Evolutionary conservation across 2,329 filamentous ascomycete species (phyloP).

Genomic region (Sordariomycetes sp.): DNA sequence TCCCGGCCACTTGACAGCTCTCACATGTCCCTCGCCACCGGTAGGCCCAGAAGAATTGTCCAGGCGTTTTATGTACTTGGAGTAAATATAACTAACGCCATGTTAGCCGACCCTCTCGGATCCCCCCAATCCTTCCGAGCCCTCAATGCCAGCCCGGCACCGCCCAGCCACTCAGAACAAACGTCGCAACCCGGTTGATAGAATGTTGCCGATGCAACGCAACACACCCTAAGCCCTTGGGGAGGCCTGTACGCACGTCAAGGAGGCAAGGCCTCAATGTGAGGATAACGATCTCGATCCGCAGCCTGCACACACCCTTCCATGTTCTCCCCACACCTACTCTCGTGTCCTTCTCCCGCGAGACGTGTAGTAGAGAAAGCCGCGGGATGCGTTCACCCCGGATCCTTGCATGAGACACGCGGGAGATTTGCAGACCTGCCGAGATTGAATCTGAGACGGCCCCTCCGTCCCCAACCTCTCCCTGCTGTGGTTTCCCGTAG

Average conservation of each 20-base stretch:
- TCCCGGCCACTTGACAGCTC: too few relatives aligned
- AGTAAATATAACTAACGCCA: too few relatives aligned
- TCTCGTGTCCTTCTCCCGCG: neutral
- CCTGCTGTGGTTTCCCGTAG: neutral
- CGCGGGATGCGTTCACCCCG: neutral
- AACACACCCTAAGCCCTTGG: neutral
- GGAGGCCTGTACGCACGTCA: neutral
- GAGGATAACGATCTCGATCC: neutral
- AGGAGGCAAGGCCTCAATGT: neutral
- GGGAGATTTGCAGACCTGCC: neutral
- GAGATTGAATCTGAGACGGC: neutral
- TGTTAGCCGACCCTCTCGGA: too few relatives aligned
- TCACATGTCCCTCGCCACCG: too few relatives aligned
- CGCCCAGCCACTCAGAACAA: too few relatives aligned
- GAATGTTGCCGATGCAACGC: neutral
- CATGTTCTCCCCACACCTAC: neutral
- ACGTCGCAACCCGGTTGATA: too few relatives aligned
- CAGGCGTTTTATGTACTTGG: too few relatives aligned
- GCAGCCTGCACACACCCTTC: neutral
- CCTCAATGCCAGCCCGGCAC: too few relatives aligned
- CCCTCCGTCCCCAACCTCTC: neutral
- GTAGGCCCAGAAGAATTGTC: too few relatives aligned
- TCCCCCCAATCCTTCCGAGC: too few relatives aligned
- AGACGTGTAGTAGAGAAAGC: neutral
- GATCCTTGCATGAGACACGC: neutral